Base-by-base conservation (phyloP, 306 rosid genomes). In the Cicer chorassanicum region DNA sequence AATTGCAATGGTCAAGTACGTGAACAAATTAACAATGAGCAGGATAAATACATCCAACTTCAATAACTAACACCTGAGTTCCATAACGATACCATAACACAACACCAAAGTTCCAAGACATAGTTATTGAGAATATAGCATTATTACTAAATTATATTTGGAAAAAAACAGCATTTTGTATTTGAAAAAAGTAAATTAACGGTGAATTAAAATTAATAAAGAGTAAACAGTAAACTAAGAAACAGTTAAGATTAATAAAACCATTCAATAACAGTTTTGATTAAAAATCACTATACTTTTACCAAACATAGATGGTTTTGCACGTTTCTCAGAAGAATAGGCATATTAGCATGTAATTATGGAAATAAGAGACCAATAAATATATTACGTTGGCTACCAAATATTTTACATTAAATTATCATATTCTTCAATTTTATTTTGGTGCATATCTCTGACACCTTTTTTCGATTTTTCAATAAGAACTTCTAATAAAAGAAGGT, bases 1-100 rank as follows among this genome's bases (percentile, higher is more conserved):
- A 74, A 53, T 40, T 46, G 49, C 54, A 71, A 54, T 63, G 73
- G 38, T 65, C n/a, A 56, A 77, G 19, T 24, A 43, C 6, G 44
- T 18, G 65, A 59, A 36, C 42, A 59, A 29, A 29, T 59, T 16
- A 74, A 64, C 63, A 74, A 70, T 34, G 78, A 48, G 42, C 38
- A 43, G 56, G 34, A 67, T n/a, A n/a, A 64, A 39, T 54, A 15
- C 68, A 70, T 73, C 39, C 64, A 21, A 45, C 51, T 66, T 63
- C 70, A 75, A 57, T 59, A 69, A 68, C 60, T 29, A 11, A 60
- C 44, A 70, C 45, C 70, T 16, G 18, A 65, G 66, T 56, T 60
- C 72, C 49, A 42, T 48, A 69, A 63, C 21, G 69, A 45, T 70
- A 41, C 21, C 56, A 56, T 3, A 57, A 70, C 19, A 50, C 62